These are phyloP conservation scores for Termitomyces sp. DNA, from an alignment of 768 basidiomycete genomes.

Conservation along the genomic window DNA sequence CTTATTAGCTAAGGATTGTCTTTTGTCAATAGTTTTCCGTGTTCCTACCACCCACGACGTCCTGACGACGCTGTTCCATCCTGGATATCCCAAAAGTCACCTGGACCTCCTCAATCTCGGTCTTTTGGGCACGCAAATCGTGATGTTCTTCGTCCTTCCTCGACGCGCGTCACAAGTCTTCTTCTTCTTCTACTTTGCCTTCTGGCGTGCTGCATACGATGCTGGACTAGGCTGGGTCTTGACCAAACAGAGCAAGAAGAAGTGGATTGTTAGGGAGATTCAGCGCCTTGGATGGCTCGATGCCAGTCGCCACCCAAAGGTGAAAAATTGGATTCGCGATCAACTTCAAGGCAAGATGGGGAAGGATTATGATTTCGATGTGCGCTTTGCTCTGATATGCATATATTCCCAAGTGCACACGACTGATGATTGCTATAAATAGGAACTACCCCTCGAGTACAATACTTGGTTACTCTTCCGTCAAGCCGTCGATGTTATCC, in stretches of 20 bases:
- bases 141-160: constrained; percentile 69
- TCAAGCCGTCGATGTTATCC: constrained; percentile 92
- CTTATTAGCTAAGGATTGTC: too few relatives aligned
- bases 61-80: constrained; percentile 80
- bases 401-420: constrained; percentile 1
- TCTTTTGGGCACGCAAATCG: constrained; percentile 71
- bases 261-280: constrained; percentile 86
- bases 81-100: constrained; percentile 81
- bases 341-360: constrained; percentile 94
- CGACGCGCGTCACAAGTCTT: constrained; percentile 53
- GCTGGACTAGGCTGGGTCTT: constrained; percentile 91
- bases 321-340: constrained; percentile 79
- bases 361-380: constrained; percentile 89
- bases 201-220: constrained; percentile 93
- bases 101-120: constrained; percentile 84
- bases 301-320: constrained; percentile 50
- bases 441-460: constrained; percentile 91
- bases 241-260: constrained; percentile 92
- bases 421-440: constrained; percentile 5
- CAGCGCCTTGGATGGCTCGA: constrained; percentile 90
- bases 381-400: constrained; percentile 12
- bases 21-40: constrained; percentile 69
- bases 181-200: constrained; percentile 87
- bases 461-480: constrained; percentile 97
- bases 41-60: constrained; percentile 93